Base-by-base conservation (phyloP, 116 monocot genomes). In the Posidonia oceanica region DNA sequence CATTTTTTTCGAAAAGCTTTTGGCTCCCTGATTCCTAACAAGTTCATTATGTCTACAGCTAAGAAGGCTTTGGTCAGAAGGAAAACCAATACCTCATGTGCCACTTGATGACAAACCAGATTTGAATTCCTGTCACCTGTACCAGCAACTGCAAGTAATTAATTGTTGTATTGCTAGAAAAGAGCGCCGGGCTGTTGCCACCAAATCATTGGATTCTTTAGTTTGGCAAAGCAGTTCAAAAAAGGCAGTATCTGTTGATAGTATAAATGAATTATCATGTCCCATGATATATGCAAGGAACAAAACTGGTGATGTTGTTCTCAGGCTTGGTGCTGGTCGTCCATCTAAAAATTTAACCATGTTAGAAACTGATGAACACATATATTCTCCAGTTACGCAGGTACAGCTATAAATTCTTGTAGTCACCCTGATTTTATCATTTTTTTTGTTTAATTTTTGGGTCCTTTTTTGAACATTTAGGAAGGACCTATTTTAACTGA, bases 121-220 rank as follows among this genome's bases (percentile, higher is more conserved):
- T 69, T 79, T 94, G 74, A 83, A 90, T 73, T 83, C 77, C 59
- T 94, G 94, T 77, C 83, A 77, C 36, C 76, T 94, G 74, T 83
- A 87, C 78, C 94, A 94, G 69, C 83, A 90, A 66, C 68, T 94
- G 36, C 94, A 94, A 78, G 82, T 83, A 42, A 83, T 94, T 62
- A 94, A 94, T 80, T 87, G 94, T 67, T 94, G 90, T 78, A 90
- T 94, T 83, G 81, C 82, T 36, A 80, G 94, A 76, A 94, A 90
- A 67, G 36, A 68, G 12, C 78, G 83, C 17, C 75, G 77, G 39
- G 73, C 54, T 61, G 56, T 71, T 64, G 90, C 90, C n/a, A 75
- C 68, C 39, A 74, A 83, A 60, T 73, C 78, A 70, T 41, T 94
- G 72, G 80, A 90, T 75, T 85, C 76, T 38, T 20, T 77, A 38